A percentile compares a stretch with the other conserved stretches of the same genome.
phyloP scores from a whole-genome alignment of 164 flowering plant genomes.

The Echeveria elegans region DNA sequence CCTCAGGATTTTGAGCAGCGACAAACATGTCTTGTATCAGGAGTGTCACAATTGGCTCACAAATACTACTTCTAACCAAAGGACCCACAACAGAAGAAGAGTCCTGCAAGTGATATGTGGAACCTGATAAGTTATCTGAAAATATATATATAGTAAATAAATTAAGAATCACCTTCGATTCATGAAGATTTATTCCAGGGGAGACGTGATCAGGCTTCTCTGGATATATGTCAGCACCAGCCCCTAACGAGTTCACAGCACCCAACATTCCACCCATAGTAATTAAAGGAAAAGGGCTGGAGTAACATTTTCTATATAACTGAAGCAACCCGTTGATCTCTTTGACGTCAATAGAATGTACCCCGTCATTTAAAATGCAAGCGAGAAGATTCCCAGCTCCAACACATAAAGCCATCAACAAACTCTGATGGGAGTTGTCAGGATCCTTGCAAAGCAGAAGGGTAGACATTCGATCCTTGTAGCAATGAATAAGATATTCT shows the following conservation, averaged over 20 bases:
- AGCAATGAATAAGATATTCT: conserved; percentile 45
- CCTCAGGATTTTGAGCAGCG: conserved; percentile 62
- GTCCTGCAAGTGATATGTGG: conserved; percentile 29
- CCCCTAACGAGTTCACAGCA: conserved; percentile 84
- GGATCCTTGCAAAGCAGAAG: conserved; percentile 45
- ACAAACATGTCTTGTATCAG: conserved; percentile 83
- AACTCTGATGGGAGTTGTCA: conserved; percentile 46
- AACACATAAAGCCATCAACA: conserved; percentile 71
- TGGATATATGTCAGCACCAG: conserved; percentile 51
- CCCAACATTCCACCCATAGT: conserved; percentile 94
- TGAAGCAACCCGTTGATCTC: conserved; percentile 41
- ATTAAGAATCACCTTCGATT: conserved; percentile 34
- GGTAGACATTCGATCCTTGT: conserved; percentile 53
- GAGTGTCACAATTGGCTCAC: conserved; percentile 43
- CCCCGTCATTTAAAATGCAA: conserved; percentile 61
- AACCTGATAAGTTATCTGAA: conserved; percentile 4
- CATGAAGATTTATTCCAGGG: conserved; percentile 17
- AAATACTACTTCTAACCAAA: conserved; percentile 43
- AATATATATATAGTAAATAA: not conserved
- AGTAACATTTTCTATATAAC: conserved; percentile 52
- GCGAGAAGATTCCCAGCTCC: conserved; percentile 86
- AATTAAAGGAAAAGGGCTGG: conserved; percentile 38
- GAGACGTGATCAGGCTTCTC: conserved; percentile 16
- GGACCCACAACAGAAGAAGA: conserved; percentile 49
- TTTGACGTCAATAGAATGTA: conserved; percentile 42